A percentile compares a stretch with the other conserved stretches of the same genome.
Evolutionary conservation across 768 basidiomycete genomes (phyloP).

Genomic region (Russula lepida): DNA sequence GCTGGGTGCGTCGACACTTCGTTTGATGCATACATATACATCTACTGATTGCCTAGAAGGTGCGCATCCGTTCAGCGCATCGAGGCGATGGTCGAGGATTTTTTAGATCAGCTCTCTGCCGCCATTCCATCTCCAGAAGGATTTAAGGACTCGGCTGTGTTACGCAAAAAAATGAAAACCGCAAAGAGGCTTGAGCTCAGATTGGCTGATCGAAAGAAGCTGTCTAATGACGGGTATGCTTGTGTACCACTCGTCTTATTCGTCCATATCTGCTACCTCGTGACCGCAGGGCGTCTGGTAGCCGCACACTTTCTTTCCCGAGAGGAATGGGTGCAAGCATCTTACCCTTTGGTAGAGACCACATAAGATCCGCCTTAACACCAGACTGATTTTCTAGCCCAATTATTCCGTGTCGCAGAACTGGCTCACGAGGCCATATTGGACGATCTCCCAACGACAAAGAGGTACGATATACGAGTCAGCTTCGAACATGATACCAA

Average conservation of each 20-base stretch:
- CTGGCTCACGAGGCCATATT: slow-evolving; percentile 60
- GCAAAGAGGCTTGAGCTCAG: slow-evolving; percentile 29
- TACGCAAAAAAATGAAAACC: neutral
- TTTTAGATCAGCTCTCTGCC: slow-evolving; percentile 12
- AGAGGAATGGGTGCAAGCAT: slow-evolving; percentile 30
- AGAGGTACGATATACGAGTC: slow-evolving; percentile 8
- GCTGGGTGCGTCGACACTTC: neutral
- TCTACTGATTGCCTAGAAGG: neutral
- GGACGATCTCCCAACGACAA: slow-evolving; percentile 37
- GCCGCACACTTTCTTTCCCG: slow-evolving; percentile 33
- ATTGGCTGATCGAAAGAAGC: slow-evolving; percentile 32
- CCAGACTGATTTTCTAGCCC: slow-evolving; percentile 39
- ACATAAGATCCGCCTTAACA: neutral
- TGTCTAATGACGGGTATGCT: slow-evolving; percentile 26
- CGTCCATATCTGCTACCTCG: neutral
- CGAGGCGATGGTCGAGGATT: slow-evolving; percentile 6
- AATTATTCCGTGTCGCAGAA: slow-evolving; percentile 57
- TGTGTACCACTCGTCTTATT: neutral
- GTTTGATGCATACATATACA: slow-evolving; percentile 5
- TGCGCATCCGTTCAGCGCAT: slow-evolving; percentile 7
- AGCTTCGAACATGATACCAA: neutral
- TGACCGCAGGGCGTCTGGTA: slow-evolving; percentile 19
- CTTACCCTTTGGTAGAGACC: slow-evolving; percentile 34
- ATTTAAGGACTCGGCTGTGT: neutral
- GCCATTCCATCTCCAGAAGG: slow-evolving; percentile 10